phyloP scores from a whole-genome alignment of 2,329 filamentous ascomycete species.

The Hypoxylon sp. region DNA sequence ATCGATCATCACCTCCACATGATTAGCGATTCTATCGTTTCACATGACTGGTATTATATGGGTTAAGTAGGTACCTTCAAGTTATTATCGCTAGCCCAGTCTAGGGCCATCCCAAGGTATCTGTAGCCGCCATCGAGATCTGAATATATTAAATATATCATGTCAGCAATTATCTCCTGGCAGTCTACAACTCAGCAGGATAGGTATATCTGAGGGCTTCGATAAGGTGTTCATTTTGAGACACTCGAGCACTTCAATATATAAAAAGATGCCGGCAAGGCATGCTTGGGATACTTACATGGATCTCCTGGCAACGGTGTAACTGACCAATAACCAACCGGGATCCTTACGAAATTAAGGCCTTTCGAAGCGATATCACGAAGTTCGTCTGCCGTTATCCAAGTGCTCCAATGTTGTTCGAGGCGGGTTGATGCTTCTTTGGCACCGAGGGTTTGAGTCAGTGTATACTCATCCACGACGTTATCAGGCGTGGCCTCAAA shows the following conservation, averaged over 20 bases:
- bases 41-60: not conserved
- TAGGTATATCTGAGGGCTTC: no score
- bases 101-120: conserved; percentile 67
- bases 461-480: conserved; percentile 64
- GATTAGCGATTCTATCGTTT: not conserved
- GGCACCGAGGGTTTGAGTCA: conserved; percentile 60
- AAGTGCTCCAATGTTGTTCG: conserved; percentile 63
- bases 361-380: conserved; percentile 66
- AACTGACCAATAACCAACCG: conserved; percentile 71
- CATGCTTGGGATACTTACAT: no score
- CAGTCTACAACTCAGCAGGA: no score
- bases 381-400: conserved; percentile 63
- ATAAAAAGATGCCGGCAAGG: no score
- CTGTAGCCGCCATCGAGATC: conserved; percentile 53
- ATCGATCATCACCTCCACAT: conserved; percentile 67
- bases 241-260: no score
- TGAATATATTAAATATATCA: no score
- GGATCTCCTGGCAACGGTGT: conserved; percentile 60
- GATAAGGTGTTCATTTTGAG: no score
- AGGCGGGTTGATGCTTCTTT: conserved; percentile 57
- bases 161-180: no score
- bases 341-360: conserved; percentile 70
- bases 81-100: conserved; percentile 62
- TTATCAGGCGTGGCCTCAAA: conserved; percentile 62
- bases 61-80: conserved; percentile 21